These are phyloP conservation scores for Penicillium italicum DNA, from an alignment of 2,329 filamentous ascomycete species.

Conservation along the genomic window DNA sequence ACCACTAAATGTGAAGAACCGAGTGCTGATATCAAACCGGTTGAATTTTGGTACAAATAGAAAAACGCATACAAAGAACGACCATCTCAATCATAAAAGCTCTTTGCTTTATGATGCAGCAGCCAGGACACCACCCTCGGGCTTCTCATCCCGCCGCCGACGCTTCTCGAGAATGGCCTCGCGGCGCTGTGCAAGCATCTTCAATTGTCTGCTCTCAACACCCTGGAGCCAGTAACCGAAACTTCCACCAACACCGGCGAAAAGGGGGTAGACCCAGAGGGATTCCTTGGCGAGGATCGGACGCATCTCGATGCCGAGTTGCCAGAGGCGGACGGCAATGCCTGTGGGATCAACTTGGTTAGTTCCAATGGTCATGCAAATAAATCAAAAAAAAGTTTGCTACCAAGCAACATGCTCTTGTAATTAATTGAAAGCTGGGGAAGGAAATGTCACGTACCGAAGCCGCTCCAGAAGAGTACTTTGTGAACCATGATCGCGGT, in stretches of 20 bases:
- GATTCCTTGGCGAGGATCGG: constrained; percentile 82
- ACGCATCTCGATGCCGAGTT: constrained; percentile 97
- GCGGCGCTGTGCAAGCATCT: constrained; percentile 74
- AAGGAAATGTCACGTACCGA: constrained; percentile 63
- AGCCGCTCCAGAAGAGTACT: constrained; percentile 61
- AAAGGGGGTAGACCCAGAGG: constrained; percentile 89
- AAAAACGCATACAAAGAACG: constrained; percentile 21
- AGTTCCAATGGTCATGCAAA: constrained; percentile 1
- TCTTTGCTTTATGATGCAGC: constrained; percentile 33
- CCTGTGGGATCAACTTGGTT: constrained; percentile 52
- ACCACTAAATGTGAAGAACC: constrained; percentile 3
- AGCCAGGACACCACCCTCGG: constrained; percentile 35
- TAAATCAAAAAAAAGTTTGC: not conserved
- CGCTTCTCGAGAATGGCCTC: constrained; percentile 83
- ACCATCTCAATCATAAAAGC: constrained; percentile 13
- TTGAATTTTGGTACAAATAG: constrained; percentile 34
- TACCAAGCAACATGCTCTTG: not conserved
- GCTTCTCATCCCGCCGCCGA: constrained; percentile 63
- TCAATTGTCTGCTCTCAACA: constrained; percentile 77
- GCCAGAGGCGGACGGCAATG: constrained; percentile 87
- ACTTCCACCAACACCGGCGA: constrained; percentile 77
- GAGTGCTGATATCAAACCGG: constrained; percentile 27
- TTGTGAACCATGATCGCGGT: constrained; percentile 47
- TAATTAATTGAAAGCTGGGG: not conserved
- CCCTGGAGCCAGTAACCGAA: constrained; percentile 97